These are phyloP conservation scores for Tephrocybe sp. DNA, from an alignment of 768 basidiomycete genomes.

Conservation along the genomic window DNA sequence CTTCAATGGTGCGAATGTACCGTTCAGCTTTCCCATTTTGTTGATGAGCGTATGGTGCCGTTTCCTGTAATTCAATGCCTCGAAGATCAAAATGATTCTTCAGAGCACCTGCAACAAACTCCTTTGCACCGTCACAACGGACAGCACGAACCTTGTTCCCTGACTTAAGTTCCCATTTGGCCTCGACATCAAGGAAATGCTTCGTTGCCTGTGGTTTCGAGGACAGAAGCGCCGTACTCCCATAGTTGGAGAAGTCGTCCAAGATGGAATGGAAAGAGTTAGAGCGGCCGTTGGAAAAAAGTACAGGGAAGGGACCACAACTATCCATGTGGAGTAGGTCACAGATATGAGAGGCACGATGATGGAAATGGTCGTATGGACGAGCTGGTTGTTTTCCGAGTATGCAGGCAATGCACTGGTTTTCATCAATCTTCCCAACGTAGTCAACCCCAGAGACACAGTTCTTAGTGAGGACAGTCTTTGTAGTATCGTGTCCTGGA, in stretches of 20 bases:
- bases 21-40: conserved; percentile 9
- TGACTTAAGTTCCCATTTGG: conserved; percentile 5
- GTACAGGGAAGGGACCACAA: conserved; percentile 21
- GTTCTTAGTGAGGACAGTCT: conserved; percentile 12
- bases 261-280: conserved; percentile 12
- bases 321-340: conserved; percentile 25
- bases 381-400: conserved; percentile 22
- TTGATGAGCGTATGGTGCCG: conserved; percentile 16
- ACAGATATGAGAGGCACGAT: conserved; percentile 7
- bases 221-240: conserved; percentile 7
- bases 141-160: not conserved
- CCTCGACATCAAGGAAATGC: not conserved
- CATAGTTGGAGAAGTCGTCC: conserved; percentile 20
- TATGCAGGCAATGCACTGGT: conserved; percentile 20
- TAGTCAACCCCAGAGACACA: conserved; percentile 15
- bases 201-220: conserved; percentile 9
- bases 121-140: not conserved
- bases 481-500: conserved; percentile 17
- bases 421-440: not conserved
- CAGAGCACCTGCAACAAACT: not conserved
- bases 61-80: conserved; percentile 21
- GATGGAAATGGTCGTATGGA: conserved; percentile 10
- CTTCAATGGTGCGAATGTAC: conserved; percentile 7
- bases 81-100: not conserved
- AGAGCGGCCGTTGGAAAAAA: conserved; percentile 11